These are phyloP conservation scores for Lentinula boryana DNA, from an alignment of 768 basidiomycete species.

Conservation along the genomic window DNA sequence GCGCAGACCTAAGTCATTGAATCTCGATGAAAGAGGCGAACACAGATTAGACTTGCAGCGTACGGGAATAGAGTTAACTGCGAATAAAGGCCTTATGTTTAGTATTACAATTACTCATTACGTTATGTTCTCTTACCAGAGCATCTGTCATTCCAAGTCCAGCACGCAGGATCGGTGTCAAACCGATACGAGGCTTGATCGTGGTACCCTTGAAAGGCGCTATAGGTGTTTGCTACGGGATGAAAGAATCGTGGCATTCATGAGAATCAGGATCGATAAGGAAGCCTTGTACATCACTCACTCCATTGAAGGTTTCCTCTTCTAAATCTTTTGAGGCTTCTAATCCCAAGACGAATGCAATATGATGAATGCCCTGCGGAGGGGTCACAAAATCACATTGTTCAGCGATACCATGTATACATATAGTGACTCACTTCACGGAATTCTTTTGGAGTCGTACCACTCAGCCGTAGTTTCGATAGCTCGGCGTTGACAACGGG, in stretches of 20 bases:
- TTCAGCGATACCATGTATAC: background rate
- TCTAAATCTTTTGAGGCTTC: conserved; percentile 73
- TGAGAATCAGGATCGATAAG: background rate
- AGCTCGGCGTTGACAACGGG: conserved; percentile 71
- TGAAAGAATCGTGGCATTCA: conserved; percentile 3
- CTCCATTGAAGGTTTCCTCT: conserved; percentile 57
- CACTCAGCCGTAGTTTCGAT: conserved; percentile 58
- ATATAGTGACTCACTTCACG: conserved; percentile 50
- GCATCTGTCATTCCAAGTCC: conserved; percentile 93
- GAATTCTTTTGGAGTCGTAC: conserved; percentile 68
- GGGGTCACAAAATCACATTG: background rate
- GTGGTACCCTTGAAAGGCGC: conserved; percentile 69
- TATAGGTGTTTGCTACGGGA: conserved; percentile 66
- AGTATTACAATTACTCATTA: background rate
- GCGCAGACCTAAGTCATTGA: conserved; percentile 46
- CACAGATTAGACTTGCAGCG: conserved; percentile 16
- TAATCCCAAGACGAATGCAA: conserved; percentile 76
- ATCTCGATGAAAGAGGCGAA: background rate
- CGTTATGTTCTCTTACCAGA: conserved; percentile 31
- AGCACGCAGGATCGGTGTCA: conserved; percentile 89
- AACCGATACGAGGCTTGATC: conserved; percentile 73
- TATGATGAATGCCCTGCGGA: conserved; percentile 63
- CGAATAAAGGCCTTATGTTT: background rate
- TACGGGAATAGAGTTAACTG: conserved; percentile 78
- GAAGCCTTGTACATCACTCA: conserved; percentile 26